Evolutionary conservation across 768 basidiomycete species (phyloP), one percentile per base, ranked within the genome.

Genomic region (Hygrocybe punicea): DNA sequence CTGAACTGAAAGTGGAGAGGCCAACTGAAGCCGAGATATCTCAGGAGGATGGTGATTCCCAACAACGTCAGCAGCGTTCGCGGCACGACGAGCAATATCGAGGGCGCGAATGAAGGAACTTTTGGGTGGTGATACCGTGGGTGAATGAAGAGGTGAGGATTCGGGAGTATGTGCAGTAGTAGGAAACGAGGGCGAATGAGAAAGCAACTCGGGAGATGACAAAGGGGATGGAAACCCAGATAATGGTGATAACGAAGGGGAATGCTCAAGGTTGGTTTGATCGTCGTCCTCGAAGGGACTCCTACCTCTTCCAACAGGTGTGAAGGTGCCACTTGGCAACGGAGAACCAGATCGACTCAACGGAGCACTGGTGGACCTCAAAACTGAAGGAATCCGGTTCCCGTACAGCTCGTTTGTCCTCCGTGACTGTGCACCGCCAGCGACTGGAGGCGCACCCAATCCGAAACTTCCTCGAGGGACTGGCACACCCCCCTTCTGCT

Each of bases 401-500:
- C 86, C 89, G 65, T 89, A 89, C 34, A 89, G 71, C 71, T 90
- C 87, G 44, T 83, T 81, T 51, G 81, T 79, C 62, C 79, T 81
- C 65, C 75, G 80, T 40, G 75, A 66, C 45, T 77, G 74, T 11
- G 72, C 76, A 52, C 78, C 75, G 23, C 78, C 79, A 34, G 77
- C 68, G 23, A 69, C 66, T n/a, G 81, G 83, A 3, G 86, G 85
- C 10, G 80, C 81, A 14, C 85, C 85, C 60, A 87, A 71, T 19
- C 82, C 87, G 70, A 89, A 88, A 59, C 85, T 84, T 4, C 86
- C 85, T 49, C 86, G 76, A n/a, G 89, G 90, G 36, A 83, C 81
- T 14, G 89, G 89, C 1, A 85, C 76, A 10, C 84, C 87, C 52
- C 90, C 90, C 67, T 88, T 86, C 71, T 78, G 78, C 71, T 92